Percentiles rank a stretch among this genome's conserved stretches.
Evolutionary conservation across 148 eudicot species (phyloP).

Genomic region (Simmondsia chinensis): DNA sequence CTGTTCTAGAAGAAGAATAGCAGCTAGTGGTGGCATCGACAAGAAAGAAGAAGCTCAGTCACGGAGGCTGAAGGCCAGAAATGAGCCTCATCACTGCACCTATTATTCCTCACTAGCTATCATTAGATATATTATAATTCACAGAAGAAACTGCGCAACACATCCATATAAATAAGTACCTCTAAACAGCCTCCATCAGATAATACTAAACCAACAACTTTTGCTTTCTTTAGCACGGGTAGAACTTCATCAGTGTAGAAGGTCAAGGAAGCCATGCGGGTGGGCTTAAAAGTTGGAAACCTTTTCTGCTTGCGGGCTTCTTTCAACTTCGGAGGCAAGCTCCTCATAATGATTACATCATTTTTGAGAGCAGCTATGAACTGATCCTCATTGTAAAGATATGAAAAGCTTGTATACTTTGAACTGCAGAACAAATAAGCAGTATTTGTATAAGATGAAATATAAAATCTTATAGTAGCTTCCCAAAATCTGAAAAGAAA

Average conservation of each 20-base stretch:
- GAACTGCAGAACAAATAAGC: constrained; percentile 42
- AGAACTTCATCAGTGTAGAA: constrained; percentile 62
- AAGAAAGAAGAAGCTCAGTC: background rate
- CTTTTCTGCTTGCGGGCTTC: constrained; percentile 64
- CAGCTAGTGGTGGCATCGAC: background rate
- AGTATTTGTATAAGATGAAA: constrained; percentile 9
- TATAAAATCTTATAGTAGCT: constrained; percentile 1
- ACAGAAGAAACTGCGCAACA: background rate
- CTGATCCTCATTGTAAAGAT: constrained; percentile 79
- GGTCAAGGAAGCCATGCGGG: constrained; percentile 43
- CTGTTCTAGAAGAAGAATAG: background rate
- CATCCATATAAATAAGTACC: constrained; percentile 27
- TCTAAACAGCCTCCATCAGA: constrained; percentile 87
- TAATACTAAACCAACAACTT: constrained; percentile 75
- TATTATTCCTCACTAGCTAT: background rate
- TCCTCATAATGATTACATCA: constrained; percentile 66
- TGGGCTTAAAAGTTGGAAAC: constrained; percentile 71
- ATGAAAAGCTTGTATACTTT: constrained; percentile 78
- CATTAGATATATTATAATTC: background rate
- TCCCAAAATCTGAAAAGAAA: constrained; percentile 2
- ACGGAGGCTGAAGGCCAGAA: background rate
- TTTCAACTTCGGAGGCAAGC: constrained; percentile 56
- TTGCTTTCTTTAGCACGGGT: constrained; percentile 59
- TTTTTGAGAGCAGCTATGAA: constrained; percentile 61
- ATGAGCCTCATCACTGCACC: too few species aligned